These are phyloP conservation scores for Paramarasmius palmivorus DNA, from an alignment of 1,284 basidiomycete genomes.

Conservation along the genomic window DNA sequence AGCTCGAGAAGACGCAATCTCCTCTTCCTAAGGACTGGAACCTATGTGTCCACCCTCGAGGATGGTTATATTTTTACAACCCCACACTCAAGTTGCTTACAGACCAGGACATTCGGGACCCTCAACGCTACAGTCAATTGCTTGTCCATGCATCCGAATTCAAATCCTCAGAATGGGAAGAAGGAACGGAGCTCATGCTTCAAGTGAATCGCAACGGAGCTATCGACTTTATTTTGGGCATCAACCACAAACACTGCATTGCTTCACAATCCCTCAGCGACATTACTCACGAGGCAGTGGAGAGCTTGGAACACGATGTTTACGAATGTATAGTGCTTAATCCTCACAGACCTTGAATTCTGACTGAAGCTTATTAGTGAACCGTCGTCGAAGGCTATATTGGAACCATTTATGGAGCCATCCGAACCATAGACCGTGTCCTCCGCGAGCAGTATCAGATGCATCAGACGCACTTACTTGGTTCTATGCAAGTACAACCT, in stretches of 20 bases:
- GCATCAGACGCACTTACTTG: slow-evolving; percentile 50
- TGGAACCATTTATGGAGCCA: slow-evolving; percentile 53
- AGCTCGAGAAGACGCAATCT: slow-evolving; percentile 4
- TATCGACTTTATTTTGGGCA: slow-evolving; percentile 29
- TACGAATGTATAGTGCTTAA: slow-evolving; percentile 23
- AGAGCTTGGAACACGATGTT: slow-evolving; percentile 25
- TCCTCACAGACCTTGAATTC: slow-evolving; percentile 7
- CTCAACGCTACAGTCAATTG: slow-evolving; percentile 24
- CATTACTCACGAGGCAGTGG: slow-evolving; percentile 26
- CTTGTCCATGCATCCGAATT: slow-evolving; percentile 29
- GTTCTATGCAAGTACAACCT: slow-evolving; percentile 40
- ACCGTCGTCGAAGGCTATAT: slow-evolving; percentile 45
- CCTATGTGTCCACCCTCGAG: slow-evolving; percentile 37
- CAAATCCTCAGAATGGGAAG: slow-evolving; percentile 16
- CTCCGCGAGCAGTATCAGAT: slow-evolving; percentile 40
- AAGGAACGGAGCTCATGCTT: slow-evolving; percentile 43
- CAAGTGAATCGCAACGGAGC: slow-evolving; percentile 22
- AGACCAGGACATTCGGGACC: slow-evolving; percentile 47
- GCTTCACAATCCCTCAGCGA: slow-evolving; percentile 38
- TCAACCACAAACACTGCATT: slow-evolving; percentile 42
- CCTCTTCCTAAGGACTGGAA: slow-evolving; percentile 27
- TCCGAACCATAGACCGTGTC: slow-evolving; percentile 41
- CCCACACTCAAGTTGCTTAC: slow-evolving; percentile 36
- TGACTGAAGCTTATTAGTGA: slow-evolving; percentile 30
- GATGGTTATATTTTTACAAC: slow-evolving; percentile 52